phyloP scores from a whole-genome alignment of 371 early-diverging fungal genomes.

The Mortierella sp. region DNA sequence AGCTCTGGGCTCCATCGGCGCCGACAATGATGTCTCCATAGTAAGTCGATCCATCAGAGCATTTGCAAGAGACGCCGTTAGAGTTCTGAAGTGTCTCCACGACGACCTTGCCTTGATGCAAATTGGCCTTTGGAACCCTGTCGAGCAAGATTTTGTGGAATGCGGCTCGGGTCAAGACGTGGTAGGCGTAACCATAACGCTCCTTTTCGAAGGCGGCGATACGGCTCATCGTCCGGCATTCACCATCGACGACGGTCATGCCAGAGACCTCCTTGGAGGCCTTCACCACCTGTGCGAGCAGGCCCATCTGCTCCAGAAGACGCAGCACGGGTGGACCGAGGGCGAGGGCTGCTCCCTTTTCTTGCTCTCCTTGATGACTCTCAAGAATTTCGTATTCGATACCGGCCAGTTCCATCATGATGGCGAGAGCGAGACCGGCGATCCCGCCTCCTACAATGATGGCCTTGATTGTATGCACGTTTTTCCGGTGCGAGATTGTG shows the following conservation, averaged over 20 bases:
- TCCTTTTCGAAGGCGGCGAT: constrained; percentile 12
- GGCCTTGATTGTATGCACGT: constrained; percentile 34
- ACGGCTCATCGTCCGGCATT: constrained; percentile 23
- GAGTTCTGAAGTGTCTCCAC: constrained; percentile 42
- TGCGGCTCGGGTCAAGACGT: constrained; percentile 10
- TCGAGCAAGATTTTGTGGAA: constrained; percentile 21
- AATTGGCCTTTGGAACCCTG: constrained; percentile 10
- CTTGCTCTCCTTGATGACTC: constrained; percentile 21
- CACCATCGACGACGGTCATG: constrained; percentile 22
- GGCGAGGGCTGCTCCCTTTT: constrained; percentile 2
- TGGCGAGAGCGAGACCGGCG: constrained; percentile 30
- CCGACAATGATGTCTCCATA: constrained; percentile 52
- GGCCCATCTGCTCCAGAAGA: constrained; percentile 42
- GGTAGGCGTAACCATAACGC: constrained; percentile 34
- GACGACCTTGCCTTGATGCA: constrained; percentile 35
- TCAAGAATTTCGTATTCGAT: constrained; percentile 50
- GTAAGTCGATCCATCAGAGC: constrained; percentile 48
- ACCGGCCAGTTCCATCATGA: constrained; percentile 46
- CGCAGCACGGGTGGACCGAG: constrained; percentile 43
- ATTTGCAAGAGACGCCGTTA: constrained; percentile 42
- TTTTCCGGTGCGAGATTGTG: constrained; percentile 39
- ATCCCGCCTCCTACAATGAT: constrained; percentile 48
- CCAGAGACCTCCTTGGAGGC: constrained; percentile 21
- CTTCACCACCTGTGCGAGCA: constrained; percentile 18
- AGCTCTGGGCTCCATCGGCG: constrained; percentile 39